Base-by-base conservation (phyloP, 495 filamentous ascomycete genomes). In the Annulohypoxylon bovei region DNA sequence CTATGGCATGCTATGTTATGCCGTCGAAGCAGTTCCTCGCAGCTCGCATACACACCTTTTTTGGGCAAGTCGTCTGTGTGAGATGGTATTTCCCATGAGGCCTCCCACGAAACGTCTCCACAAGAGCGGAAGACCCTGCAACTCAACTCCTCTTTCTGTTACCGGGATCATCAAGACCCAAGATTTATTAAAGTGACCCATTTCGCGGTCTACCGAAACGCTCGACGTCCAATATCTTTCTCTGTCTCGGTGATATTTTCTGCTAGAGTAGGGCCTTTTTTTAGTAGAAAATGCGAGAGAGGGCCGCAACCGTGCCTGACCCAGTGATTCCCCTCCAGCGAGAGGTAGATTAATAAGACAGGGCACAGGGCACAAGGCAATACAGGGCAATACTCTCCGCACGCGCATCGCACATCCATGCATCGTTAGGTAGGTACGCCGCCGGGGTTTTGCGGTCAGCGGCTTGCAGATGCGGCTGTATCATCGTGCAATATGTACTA, bases 401-500 rank as follows among this genome's bases (percentile, higher is more conserved):
- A 68, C 61, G 23, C 23, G 37, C 52, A 70, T 55, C 61, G 39
- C 39, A 53, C 57, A 69, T 55, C 62, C 61, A 65, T 68, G 70
- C 70, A 67, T 63, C 27, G 54, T 47, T 47, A 47, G 18, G 30
- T 32, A 32, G 30, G 20, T 37, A 39, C 52, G 40, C 37, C 53
- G 52, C 52, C 63, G 64, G 64, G 54, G 52, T 59, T 56, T 62
- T 69, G 66, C 70, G 70, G 70, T 73, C 47, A 73, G 70, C 70
- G 62, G 61, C 66, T 65, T 65, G 70, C 66, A 62, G 66, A 70
- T 73, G 71, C 71, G 71, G 71, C 71, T 73, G 71, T 73, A 73
- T 70, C 71, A 73, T 66, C 56, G 66, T 60, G 70, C 70, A 23
- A 68, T 67, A 72, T 60, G 62, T 71, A 62, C 61, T 46, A 62